Percentiles rank a stretch among this genome's conserved stretches.
Conservation (phyloP, 306 rosid species). For the Myrica gale region DNA sequence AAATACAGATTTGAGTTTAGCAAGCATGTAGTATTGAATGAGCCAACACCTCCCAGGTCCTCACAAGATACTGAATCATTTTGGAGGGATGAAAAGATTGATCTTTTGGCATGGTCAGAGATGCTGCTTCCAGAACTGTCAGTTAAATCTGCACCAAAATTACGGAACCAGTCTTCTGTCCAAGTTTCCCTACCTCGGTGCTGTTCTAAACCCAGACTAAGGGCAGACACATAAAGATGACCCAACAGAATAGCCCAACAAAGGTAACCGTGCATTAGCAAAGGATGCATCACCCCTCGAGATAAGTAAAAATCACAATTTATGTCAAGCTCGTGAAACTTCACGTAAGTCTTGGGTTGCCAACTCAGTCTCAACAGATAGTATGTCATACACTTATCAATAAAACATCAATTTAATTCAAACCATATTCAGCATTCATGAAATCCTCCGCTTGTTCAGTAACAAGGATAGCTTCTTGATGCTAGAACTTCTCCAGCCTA, state of each 20-base stretch:
- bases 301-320: conserved; percentile 21
- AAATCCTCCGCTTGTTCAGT: not conserved
- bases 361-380: conserved; percentile 26
- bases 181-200: conserved; percentile 35
- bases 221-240: conserved; percentile 42
- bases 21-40: conserved; percentile 88
- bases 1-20: conserved; percentile 63
- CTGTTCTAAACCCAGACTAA: conserved; percentile 47
- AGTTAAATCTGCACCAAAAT: conserved; percentile 35
- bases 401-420: conserved; percentile 10
- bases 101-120: conserved; percentile 25
- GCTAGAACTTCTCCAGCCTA: conserved; percentile 1
- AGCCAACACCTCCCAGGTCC: conserved; percentile 92
- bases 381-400: not conserved
- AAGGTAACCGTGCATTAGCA: conserved; percentile 48
- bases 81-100: conserved; percentile 36
- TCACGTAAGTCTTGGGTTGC: conserved; percentile 33
- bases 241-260: conserved; percentile 65
- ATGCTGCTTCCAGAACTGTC: conserved; percentile 36
- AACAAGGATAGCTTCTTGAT: not conserved
- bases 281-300: conserved; percentile 63
- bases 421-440: conserved; percentile 9
- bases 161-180: conserved; percentile 38
- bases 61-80: conserved; percentile 61
- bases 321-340: conserved; percentile 25